A percentile compares a stretch with the other conserved stretches of the same genome.
These are phyloP conservation scores for Calonectria montana DNA, from an alignment of 2,329 filamentous ascomycete species.

Conservation along the genomic window DNA sequence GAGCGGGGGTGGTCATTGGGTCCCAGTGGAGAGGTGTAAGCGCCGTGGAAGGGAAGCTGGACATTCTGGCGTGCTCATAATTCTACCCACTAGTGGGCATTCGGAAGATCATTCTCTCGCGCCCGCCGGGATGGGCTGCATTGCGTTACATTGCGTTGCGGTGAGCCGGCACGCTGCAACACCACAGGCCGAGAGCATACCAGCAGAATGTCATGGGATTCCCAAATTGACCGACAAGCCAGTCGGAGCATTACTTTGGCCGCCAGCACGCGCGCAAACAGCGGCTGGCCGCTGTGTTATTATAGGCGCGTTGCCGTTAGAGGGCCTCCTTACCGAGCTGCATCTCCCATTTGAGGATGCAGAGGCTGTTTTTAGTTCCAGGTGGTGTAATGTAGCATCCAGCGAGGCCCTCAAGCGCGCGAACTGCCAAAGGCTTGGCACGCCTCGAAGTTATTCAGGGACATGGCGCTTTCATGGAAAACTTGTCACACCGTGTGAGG, in stretches of 20 bases:
- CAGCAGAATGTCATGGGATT: background rate
- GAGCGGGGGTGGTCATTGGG: constrained; percentile 13
- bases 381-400: background rate
- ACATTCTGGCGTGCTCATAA: background rate
- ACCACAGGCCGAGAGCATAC: constrained; percentile 2
- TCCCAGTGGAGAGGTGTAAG: constrained; percentile 14
- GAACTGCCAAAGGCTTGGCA: background rate
- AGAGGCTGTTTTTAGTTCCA: background rate
- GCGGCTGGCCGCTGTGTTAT: constrained; percentile 27
- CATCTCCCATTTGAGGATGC: background rate
- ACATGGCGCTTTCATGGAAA: background rate
- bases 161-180: constrained; percentile 8
- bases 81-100: background rate
- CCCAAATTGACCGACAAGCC: background rate
- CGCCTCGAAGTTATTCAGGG: background rate
- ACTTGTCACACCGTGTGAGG: background rate
- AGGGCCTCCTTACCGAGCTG: background rate
- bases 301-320: constrained; percentile 34
- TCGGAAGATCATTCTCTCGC: constrained; percentile 2
- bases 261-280: constrained; percentile 32
- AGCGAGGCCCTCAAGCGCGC: background rate
- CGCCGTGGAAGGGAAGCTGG: constrained; percentile 3
- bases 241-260: constrained; percentile 23
- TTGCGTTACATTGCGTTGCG: constrained; percentile 11
- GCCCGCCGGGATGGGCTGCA: background rate